phyloP scores from a whole-genome alignment of 768 basidiomycete genomes.

The Tricholoma flavovirens region DNA sequence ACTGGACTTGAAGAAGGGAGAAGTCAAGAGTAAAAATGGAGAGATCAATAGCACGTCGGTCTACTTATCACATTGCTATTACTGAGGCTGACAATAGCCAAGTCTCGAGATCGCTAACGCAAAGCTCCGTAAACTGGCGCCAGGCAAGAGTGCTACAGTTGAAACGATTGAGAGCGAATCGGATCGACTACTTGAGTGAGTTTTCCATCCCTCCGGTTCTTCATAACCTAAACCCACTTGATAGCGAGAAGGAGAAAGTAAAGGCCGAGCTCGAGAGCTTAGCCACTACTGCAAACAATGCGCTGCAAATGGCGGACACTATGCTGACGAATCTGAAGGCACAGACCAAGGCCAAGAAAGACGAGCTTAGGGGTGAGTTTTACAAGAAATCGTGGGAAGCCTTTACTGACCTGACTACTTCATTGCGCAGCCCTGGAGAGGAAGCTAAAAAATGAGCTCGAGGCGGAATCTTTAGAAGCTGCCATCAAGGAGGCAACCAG shows the following conservation, averaged over 20 bases:
- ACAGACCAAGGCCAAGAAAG: conserved; percentile 55
- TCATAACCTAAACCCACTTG: neutral
- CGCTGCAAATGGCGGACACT: conserved; percentile 59
- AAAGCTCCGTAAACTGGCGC: conserved; percentile 54
- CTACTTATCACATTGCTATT: neutral
- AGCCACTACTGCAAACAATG: conserved; percentile 43
- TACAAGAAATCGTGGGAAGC: neutral
- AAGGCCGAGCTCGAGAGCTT: conserved; percentile 41
- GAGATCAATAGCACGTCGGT: conserved; percentile 70
- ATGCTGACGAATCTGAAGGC: conserved; percentile 52
- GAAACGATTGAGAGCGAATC: conserved; percentile 74
- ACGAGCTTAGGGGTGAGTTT: conserved; percentile 55
- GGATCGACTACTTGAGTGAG: conserved; percentile 53
- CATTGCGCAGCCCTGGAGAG: conserved; percentile 41
- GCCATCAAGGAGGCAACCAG: conserved; percentile 41
- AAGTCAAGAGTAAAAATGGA: conserved; percentile 55
- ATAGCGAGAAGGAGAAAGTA: conserved; percentile 67
- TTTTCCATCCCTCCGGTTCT: conserved; percentile 5
- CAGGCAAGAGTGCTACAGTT: conserved; percentile 51
- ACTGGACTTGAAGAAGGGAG: conserved; percentile 66
- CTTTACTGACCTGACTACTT: neutral
- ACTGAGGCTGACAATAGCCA: conserved; percentile 2
- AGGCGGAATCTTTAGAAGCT: conserved; percentile 33
- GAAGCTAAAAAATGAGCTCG: conserved; percentile 31
- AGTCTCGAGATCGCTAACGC: conserved; percentile 60